Percentiles rank a stretch among this genome's conserved stretches.
Conservation (phyloP, 495 filamentous ascomycete species). For the Amphirosellinia nigrospora region DNA sequence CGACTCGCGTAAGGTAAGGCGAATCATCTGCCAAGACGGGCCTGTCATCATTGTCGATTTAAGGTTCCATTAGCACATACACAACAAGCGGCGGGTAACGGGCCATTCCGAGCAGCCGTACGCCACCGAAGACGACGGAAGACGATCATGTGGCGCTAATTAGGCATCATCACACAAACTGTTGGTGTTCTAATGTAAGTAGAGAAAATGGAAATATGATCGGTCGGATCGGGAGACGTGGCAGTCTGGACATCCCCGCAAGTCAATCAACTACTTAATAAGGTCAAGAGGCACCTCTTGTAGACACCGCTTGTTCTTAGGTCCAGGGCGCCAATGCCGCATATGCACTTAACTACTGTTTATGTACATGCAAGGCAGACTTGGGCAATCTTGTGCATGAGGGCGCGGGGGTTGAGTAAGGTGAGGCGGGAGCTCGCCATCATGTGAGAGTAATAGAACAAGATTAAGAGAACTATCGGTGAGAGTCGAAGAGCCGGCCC, state of each 20-base stretch:
- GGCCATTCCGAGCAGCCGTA: conserved; percentile 23
- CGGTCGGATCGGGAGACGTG: conserved; percentile 19
- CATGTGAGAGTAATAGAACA: neutral
- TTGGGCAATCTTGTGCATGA: neutral
- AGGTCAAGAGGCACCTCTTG: neutral
- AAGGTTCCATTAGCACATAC: conserved; percentile 15
- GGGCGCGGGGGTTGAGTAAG: neutral
- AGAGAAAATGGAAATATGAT: neutral
- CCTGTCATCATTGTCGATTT: conserved; percentile 15
- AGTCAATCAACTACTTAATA: conserved; percentile 7
- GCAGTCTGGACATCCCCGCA: neutral
- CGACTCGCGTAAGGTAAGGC: neutral
- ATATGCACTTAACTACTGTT: neutral
- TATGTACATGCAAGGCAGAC: conserved; percentile 7
- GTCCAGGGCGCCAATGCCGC: neutral
- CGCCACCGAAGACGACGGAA: conserved; percentile 11
- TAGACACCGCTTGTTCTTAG: conserved; percentile 8
- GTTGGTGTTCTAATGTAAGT: neutral
- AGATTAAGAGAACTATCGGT: conserved; percentile 13
- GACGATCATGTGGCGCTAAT: conserved; percentile 1
- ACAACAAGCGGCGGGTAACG: conserved; percentile 9
- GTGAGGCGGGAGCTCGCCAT: neutral
- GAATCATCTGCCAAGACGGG: conserved; percentile 11
- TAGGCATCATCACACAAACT: neutral
- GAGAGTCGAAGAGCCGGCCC: neutral